Evolutionary conservation across 2,329 filamentous ascomycete genomes (phyloP).

Genomic region (Lachnellula subtilissima): DNA sequence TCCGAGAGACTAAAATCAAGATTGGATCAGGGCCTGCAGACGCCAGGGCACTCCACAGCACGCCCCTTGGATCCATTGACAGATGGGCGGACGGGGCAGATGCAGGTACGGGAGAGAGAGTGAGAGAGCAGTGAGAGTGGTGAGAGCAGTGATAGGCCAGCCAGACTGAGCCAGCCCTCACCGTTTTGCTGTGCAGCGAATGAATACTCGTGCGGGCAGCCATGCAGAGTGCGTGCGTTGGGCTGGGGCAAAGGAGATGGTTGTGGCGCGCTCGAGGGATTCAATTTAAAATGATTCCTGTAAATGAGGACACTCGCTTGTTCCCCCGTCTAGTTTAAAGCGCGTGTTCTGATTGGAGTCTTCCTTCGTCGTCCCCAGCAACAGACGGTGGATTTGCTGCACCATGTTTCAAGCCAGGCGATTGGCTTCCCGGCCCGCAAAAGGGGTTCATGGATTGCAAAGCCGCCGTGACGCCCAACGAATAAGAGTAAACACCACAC

Average conservation of each 20-base stretch:
- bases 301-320: constrained; percentile 13
- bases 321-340: background rate
- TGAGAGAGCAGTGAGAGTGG: too few species aligned
- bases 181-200: background rate
- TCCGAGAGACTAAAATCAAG: constrained; percentile 14
- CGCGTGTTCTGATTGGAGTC: background rate
- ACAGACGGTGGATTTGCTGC: background rate
- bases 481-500: too few species aligned
- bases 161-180: background rate
- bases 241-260: background rate
- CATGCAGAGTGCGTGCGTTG: background rate
- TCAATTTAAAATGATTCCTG: constrained; percentile 7
- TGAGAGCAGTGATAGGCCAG: too few species aligned
- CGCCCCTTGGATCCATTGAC: background rate
- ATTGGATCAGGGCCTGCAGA: constrained; percentile 6
- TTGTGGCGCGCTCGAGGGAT: background rate
- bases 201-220: background rate
- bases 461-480: too few species aligned
- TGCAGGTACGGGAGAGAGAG: constrained; percentile 12
- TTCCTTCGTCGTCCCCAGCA: background rate
- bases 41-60: background rate
- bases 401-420: background rate
- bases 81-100: background rate
- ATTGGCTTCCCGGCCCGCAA: background rate
- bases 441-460: background rate